phyloP scores from a whole-genome alignment of 2,329 filamentous ascomycete species.

The Pseudogymnoascus sp. region DNA sequence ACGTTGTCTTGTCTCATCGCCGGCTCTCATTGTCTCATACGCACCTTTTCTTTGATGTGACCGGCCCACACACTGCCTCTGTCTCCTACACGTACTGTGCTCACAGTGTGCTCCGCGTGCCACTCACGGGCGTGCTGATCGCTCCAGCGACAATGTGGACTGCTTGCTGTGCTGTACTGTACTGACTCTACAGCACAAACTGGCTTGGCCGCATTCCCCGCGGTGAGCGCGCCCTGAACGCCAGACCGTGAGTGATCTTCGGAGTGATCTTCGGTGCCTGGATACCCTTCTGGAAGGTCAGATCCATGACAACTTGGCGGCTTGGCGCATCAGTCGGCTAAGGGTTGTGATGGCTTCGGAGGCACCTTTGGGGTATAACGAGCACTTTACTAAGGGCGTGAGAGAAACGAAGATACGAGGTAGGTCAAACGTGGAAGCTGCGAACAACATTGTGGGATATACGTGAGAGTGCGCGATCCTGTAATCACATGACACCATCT shows the following conservation, averaged over 20 bases:
- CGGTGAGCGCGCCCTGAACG: neutral
- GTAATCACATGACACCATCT: conserved; percentile 1
- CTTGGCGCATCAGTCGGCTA: neutral
- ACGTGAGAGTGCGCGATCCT: neutral
- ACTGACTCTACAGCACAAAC: neutral
- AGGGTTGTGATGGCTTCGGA: neutral
- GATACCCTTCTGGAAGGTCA: conserved; percentile 3
- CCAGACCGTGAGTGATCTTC: neutral
- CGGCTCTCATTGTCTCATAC: neutral
- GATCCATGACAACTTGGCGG: neutral
- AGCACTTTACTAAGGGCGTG: neutral
- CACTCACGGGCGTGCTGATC: no score
- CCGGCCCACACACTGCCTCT: neutral
- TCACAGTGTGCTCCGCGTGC: no score
- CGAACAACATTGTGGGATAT: neutral
- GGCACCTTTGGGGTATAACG: neutral
- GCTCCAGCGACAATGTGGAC: no score
- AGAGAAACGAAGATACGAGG: neutral
- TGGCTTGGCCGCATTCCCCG: neutral
- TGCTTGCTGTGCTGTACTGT: no score
- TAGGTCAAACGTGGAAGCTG: neutral
- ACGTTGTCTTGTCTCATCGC: conserved; percentile 4
- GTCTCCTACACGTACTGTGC: neutral
- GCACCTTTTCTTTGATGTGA: neutral
- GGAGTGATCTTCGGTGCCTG: neutral